Evolutionary conservation across 257 asterid genomes (phyloP).

Genomic region (Nicotiana otophora): DNA sequence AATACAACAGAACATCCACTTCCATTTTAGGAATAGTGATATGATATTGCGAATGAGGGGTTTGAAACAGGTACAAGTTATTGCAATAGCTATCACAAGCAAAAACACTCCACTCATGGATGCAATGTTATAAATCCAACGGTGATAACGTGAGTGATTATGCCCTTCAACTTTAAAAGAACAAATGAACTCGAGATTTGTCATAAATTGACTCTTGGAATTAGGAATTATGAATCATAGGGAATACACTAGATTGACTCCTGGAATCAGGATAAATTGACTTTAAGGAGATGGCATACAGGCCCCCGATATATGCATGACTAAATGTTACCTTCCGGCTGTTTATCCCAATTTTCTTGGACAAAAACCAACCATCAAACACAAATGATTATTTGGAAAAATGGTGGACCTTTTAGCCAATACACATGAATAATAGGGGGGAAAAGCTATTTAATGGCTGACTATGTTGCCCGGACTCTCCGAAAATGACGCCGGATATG

Average conservation of each 20-base stretch:
- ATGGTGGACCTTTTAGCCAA: neutral
- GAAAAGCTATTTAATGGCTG: neutral
- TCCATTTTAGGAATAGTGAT: no score
- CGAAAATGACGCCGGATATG: no score
- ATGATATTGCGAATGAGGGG: neutral
- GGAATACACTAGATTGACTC: neutral
- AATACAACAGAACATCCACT: neutral
- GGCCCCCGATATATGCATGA: neutral
- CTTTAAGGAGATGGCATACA: neutral
- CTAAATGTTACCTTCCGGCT: neutral
- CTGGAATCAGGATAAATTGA: neutral
- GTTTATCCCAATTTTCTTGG: neutral
- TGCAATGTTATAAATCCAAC: no score
- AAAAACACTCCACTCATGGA: neutral
- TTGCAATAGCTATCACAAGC: neutral
- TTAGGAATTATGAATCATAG: no score
- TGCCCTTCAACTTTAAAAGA: neutral
- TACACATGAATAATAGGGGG: neutral
- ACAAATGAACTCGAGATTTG: neutral
- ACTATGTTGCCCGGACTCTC: no score
- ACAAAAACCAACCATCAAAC: neutral
- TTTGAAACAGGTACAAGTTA: conserved; percentile 1
- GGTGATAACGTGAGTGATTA: no score
- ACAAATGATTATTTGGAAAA: neutral
- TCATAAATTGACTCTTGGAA: neutral